phyloP scores from a whole-genome alignment of 225 moss, liverwort and hornwort genomes.

The Lunularia cruciata region DNA sequence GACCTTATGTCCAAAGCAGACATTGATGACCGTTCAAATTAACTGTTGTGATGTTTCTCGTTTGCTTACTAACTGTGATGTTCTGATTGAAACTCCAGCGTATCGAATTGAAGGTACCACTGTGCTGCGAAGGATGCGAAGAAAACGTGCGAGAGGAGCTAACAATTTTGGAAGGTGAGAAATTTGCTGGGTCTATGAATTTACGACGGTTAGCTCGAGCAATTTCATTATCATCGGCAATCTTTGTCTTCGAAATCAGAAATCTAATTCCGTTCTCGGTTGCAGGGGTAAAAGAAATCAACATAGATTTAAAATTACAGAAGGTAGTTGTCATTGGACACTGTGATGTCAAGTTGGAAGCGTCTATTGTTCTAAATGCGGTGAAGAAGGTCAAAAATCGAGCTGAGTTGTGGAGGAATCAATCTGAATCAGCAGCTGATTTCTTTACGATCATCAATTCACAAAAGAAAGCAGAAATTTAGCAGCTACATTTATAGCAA shows the following conservation, averaged over 20 bases:
- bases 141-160: constrained; percentile 31
- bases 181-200: too few relatives aligned
- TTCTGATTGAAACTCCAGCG: constrained; percentile 1
- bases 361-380: constrained; percentile 3
- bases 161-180: constrained; percentile 15
- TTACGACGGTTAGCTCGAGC: too few relatives aligned
- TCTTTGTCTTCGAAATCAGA: too few relatives aligned
- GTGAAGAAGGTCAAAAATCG: constrained; percentile 33
- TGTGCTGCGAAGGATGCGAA: constrained; percentile 35
- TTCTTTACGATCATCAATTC: too few relatives aligned
- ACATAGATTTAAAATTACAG: constrained; percentile 4
- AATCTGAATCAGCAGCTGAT: too few relatives aligned
- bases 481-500: too few relatives aligned
- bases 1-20: too few relatives aligned
- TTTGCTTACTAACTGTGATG: too few relatives aligned
- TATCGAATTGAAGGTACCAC: constrained; percentile 30
- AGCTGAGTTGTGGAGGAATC: constrained; percentile 29
- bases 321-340: constrained; percentile 25
- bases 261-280: background rate
- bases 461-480: constrained; percentile 4
- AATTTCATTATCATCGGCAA: too few relatives aligned
- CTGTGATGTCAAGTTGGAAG: background rate
- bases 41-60: too few relatives aligned
- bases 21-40: too few relatives aligned
- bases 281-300: constrained; percentile 28